Conservation (phyloP, 495 filamentous ascomycete genomes). For the Lepraria neglecta region DNA sequence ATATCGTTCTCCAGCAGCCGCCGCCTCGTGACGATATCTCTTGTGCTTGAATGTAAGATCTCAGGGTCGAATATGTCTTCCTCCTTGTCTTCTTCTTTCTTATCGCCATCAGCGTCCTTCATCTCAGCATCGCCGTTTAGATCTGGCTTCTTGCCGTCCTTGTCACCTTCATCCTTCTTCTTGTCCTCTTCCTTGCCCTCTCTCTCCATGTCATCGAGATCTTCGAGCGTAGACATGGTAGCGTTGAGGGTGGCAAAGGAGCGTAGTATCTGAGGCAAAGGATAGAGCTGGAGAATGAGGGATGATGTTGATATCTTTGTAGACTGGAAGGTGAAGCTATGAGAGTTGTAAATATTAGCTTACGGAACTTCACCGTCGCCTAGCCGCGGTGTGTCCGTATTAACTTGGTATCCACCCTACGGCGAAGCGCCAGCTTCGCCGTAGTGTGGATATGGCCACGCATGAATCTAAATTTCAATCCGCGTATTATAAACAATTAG, state of each 20-base stretch:
- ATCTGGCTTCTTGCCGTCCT: conserved; percentile 51
- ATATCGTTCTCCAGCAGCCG: conserved; percentile 93
- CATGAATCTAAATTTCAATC: no score
- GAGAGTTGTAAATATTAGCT: not conserved
- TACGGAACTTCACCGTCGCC: conserved; percentile 7
- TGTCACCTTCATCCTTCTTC: conserved; percentile 51
- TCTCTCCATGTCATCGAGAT: conserved; percentile 71
- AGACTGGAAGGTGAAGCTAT: no score
- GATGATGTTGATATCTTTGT: not conserved
- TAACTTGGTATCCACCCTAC: no score
- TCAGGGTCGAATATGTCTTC: conserved; percentile 84
- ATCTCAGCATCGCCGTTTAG: conserved; percentile 77
- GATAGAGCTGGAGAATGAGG: no score
- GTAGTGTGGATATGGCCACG: no score
- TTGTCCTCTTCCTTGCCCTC: conserved; percentile 68
- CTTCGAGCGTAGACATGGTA: conserved; percentile 78
- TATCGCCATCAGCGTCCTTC: conserved; percentile 71
- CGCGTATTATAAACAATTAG: no score
- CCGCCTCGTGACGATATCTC: conserved; percentile 80
- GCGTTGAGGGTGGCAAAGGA: conserved; percentile 10
- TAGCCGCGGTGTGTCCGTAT: no score
- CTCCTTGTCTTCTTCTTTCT: conserved; percentile 57
- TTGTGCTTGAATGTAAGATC: conserved; percentile 81
- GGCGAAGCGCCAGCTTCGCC: no score
- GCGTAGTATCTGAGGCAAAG: not conserved